Conservation (phyloP, 331 rosid genomes). For the Erythrophleum ivorense region DNA sequence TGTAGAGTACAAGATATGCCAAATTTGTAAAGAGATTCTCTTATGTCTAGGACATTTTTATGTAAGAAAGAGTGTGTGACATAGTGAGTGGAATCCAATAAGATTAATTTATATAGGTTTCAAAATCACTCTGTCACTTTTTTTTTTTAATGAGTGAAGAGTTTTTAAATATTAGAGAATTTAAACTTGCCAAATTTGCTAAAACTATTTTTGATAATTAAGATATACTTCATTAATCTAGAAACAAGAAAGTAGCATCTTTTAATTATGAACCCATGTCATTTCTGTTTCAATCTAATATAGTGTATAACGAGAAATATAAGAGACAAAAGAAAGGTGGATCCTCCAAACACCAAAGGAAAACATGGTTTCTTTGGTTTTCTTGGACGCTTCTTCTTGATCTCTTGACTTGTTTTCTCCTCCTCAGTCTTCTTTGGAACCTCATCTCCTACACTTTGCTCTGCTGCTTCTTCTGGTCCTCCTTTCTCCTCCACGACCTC, state of each 20-base stretch:
- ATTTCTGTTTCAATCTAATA: slow-evolving; percentile 42
- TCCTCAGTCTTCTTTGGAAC: slow-evolving; percentile 21
- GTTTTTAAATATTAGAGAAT: too few species aligned
- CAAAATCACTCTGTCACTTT: too few species aligned
- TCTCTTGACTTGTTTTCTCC: slow-evolving; percentile 28
- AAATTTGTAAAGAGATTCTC: too few species aligned
- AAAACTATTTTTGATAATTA: too few species aligned
- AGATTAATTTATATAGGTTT: too few species aligned
- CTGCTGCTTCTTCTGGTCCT: not conserved
- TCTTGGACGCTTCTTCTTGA: slow-evolving; percentile 35
- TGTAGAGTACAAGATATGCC: too few species aligned
- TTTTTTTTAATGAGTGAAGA: too few species aligned
- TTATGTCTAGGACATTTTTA: too few species aligned
- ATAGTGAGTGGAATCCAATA: too few species aligned
- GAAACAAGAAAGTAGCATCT: not conserved
- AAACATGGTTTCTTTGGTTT: slow-evolving; percentile 49
- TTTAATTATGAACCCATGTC: not conserved
- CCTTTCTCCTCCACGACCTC: not conserved
- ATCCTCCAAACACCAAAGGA: slow-evolving; percentile 49
- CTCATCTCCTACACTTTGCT: not conserved
- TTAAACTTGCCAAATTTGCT: too few species aligned
- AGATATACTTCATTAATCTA: too few species aligned
- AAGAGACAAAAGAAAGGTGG: slow-evolving; percentile 44
- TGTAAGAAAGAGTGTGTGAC: too few species aligned
- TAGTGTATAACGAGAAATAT: slow-evolving; percentile 42